A percentile compares a stretch with the other conserved stretches of the same genome.
Conservation (phyloP, 768 basidiomycete species). For the Suillus americanus region DNA sequence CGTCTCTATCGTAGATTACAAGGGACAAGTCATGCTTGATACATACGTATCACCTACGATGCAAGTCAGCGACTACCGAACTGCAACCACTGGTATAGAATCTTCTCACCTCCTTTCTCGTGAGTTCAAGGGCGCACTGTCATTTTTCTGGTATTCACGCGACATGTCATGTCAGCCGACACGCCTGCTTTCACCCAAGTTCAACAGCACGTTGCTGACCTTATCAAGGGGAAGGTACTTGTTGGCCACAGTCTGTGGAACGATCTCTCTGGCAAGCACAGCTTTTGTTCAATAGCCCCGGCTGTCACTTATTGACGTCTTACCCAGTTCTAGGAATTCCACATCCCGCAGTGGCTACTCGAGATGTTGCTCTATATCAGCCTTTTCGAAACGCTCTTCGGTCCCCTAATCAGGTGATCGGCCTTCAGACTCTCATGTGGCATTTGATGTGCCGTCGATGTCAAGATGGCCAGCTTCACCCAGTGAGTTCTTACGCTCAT, state of each 20-base stretch:
- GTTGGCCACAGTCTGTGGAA: slow-evolving; percentile 82
- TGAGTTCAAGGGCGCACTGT: slow-evolving; percentile 22
- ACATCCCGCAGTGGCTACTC: slow-evolving; percentile 73
- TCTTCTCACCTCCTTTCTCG: slow-evolving; percentile 39
- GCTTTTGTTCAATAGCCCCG: slow-evolving; percentile 7
- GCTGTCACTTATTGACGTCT: slow-evolving; percentile 13
- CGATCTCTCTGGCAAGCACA: slow-evolving; percentile 65
- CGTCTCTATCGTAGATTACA: slow-evolving; percentile 55
- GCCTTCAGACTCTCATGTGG: slow-evolving; percentile 79
- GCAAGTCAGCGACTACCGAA: slow-evolving; percentile 72
- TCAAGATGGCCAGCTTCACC: slow-evolving; percentile 69
- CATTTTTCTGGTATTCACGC: background rate
- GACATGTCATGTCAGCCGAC: slow-evolving; percentile 19
- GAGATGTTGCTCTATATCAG: slow-evolving; percentile 79
- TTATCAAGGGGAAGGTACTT: slow-evolving; percentile 68
- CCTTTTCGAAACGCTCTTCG: slow-evolving; percentile 75
- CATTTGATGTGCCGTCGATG: slow-evolving; percentile 78
- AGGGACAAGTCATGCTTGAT: slow-evolving; percentile 59
- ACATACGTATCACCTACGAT: slow-evolving; percentile 66
- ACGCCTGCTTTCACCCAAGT: slow-evolving; percentile 60
- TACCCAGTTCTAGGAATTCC: slow-evolving; percentile 73
- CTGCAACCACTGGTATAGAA: slow-evolving; percentile 58
- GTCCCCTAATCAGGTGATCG: slow-evolving; percentile 64
- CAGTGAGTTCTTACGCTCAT: slow-evolving; percentile 47
- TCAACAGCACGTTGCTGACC: slow-evolving; percentile 62